phyloP scores from a whole-genome alignment of 2,329 filamentous ascomycete species.

The Curvularia lunata region DNA sequence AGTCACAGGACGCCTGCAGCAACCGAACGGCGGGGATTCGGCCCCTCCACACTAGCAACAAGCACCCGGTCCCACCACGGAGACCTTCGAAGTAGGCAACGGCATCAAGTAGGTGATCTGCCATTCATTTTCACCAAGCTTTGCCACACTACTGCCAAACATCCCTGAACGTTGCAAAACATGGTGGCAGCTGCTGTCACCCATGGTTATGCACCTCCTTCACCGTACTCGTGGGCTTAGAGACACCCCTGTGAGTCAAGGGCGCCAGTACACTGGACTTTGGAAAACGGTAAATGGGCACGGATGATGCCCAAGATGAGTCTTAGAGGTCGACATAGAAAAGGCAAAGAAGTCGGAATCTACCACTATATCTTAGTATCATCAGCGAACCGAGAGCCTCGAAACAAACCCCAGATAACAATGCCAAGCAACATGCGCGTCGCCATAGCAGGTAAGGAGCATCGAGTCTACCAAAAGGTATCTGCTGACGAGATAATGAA shows the following conservation, averaged over 20 bases:
- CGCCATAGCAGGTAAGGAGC: slow-evolving; percentile 57
- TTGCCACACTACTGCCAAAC: slow-evolving; percentile 16
- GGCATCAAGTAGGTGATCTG: slow-evolving; percentile 14
- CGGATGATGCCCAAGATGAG: slow-evolving; percentile 12
- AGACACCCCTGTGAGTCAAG: slow-evolving; percentile 40
- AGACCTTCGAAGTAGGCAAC: slow-evolving; percentile 42
- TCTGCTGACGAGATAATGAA: not conserved
- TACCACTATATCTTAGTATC: slow-evolving; percentile 2
- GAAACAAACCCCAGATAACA: slow-evolving; percentile 17
- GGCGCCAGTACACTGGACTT: slow-evolving; percentile 23
- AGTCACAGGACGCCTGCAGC: slow-evolving; percentile 16
- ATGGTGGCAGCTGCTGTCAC: slow-evolving; percentile 29
- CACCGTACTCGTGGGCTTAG: slow-evolving; percentile 30
- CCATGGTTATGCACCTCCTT: slow-evolving; percentile 27
- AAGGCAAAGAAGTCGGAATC: slow-evolving; percentile 6
- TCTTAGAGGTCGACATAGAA: slow-evolving; percentile 8
- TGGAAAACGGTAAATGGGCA: slow-evolving; percentile 18
- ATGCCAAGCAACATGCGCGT: slow-evolving; percentile 60
- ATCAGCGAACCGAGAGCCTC: not conserved
- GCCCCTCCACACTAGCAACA: slow-evolving; percentile 11
- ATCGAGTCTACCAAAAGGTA: not conserved
- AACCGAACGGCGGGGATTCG: slow-evolving; percentile 29
- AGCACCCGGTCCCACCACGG: slow-evolving; percentile 18
- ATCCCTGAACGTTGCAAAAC: slow-evolving; percentile 29
- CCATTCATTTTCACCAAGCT: slow-evolving; percentile 11